Evolutionary conservation across 1,139 yeast genomes (phyloP).

Genomic region (Eremothecium gossypii): DNA sequence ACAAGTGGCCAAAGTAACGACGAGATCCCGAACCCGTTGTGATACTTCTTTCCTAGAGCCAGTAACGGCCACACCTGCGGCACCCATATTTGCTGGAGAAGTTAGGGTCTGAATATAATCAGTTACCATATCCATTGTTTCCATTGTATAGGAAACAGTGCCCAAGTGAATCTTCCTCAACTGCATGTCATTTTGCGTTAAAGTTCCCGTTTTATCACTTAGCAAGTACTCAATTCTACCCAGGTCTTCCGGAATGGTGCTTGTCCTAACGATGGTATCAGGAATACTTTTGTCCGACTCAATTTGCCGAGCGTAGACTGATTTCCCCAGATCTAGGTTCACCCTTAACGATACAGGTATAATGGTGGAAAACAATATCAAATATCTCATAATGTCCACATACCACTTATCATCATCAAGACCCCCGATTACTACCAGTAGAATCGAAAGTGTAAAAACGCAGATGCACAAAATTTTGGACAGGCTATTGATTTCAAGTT

Average conservation of each 20-base stretch:
- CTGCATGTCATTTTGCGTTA: constrained; percentile 98
- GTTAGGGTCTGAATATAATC: constrained; percentile 44
- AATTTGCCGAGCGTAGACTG: constrained; percentile 92
- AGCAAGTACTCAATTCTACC: constrained; percentile 90
- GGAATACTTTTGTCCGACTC: constrained; percentile 77
- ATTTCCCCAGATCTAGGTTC: constrained; percentile 87
- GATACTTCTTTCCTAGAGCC: constrained; percentile 58
- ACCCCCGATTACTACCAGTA: constrained; percentile 72
- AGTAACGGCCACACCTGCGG: not conserved
- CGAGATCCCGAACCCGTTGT: constrained; percentile 66
- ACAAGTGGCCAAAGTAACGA: constrained; percentile 77
- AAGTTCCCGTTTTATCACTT: constrained; percentile 93
- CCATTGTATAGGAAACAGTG: constrained; percentile 83
- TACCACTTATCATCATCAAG: constrained; percentile 70
- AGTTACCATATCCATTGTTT: constrained; percentile 80
- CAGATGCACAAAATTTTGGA: constrained; percentile 84
- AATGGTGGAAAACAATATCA: constrained; percentile 86
- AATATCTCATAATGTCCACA: constrained; percentile 77
- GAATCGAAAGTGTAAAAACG: constrained; percentile 69
- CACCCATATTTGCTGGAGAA: constrained; percentile 10
- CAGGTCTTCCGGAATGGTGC: constrained; percentile 95
- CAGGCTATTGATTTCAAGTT: constrained; percentile 77
- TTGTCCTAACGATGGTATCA: constrained; percentile 87
- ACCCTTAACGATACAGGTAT: constrained; percentile 94
- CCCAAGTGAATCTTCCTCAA: constrained; percentile 89